phyloP scores from a whole-genome alignment of 1,284 basidiomycete species.

The Amylostereum chailletii region DNA sequence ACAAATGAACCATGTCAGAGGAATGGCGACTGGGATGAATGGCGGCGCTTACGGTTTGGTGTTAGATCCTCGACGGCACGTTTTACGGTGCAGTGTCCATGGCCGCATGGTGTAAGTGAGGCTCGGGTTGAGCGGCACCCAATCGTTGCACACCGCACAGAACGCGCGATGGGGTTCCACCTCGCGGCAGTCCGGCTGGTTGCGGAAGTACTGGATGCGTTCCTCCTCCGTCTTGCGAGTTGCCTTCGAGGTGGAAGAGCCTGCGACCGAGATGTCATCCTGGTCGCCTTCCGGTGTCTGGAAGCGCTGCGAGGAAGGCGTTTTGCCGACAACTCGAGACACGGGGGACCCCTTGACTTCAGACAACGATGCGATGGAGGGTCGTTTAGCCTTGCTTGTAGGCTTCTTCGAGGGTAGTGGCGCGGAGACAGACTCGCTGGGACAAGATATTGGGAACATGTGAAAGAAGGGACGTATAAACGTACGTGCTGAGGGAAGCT shows the following conservation, averaged over 20 bases:
- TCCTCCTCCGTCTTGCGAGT: slow-evolving; percentile 49
- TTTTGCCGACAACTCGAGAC: background rate
- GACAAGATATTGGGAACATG: too few species aligned
- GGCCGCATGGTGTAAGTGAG: slow-evolving; percentile 46
- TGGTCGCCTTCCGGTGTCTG: slow-evolving; percentile 6
- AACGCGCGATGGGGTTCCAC: slow-evolving; percentile 45
- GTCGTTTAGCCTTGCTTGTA: background rate
- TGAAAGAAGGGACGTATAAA: too few species aligned
- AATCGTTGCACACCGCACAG: slow-evolving; percentile 46
- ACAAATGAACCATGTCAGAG: slow-evolving; percentile 1
- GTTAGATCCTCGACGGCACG: slow-evolving; percentile 23
- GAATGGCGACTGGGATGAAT: slow-evolving; percentile 8
- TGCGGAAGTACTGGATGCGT: slow-evolving; percentile 50
- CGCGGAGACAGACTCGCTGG: too few species aligned
- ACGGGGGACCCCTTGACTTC: background rate
- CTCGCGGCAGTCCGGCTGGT: slow-evolving; percentile 44
- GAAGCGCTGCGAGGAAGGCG: background rate
- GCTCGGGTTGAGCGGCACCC: slow-evolving; percentile 42
- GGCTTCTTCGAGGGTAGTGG: background rate
- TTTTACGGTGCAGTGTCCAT: slow-evolving; percentile 47
- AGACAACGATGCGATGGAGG: background rate
- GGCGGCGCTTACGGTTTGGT: slow-evolving; percentile 19
- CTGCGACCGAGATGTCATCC: slow-evolving; percentile 32
- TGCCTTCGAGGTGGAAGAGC: slow-evolving; percentile 25
- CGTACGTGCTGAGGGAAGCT: too few species aligned